These are phyloP conservation scores for Rhodotorula sp. DNA, from an alignment of 1,284 basidiomycete species.

Conservation along the genomic window DNA sequence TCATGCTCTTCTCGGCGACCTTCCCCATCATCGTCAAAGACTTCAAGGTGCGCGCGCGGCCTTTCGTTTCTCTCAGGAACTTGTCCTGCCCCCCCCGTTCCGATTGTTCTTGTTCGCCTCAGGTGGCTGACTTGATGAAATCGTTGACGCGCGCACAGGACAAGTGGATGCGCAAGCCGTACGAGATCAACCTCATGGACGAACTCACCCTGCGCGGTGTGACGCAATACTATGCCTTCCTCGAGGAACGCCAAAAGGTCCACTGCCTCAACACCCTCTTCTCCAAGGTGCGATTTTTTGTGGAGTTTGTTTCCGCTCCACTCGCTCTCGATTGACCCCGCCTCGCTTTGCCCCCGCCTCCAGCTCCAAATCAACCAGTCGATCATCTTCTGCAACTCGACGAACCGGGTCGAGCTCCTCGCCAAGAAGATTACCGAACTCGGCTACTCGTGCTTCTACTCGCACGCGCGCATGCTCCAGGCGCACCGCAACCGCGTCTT, in stretches of 20 bases:
- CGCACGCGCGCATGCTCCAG: constrained; percentile 99
- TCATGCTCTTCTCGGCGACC: constrained; percentile 98
- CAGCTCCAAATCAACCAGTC: constrained; percentile 99
- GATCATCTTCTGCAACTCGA: constrained; percentile 99
- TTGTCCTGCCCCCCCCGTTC: neutral
- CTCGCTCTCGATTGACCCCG: neutral
- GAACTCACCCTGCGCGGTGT: constrained; percentile 98
- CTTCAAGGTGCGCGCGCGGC: constrained; percentile 70
- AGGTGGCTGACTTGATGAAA: neutral
- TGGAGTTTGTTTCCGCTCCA: neutral
- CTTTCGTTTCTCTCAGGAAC: too few species aligned
- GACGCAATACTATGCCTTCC: constrained; percentile 98
- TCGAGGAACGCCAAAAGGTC: constrained; percentile 98
- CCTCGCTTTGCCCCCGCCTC: neutral
- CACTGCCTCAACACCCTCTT: constrained; percentile 98
- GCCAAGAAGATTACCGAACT: constrained; percentile 99
- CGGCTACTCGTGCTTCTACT: constrained; percentile 99
- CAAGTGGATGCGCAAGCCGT: constrained; percentile 94
- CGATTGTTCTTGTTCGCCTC: constrained; percentile 1
- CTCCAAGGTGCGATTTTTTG: constrained; percentile 69
- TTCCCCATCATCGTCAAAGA: constrained; percentile 99
- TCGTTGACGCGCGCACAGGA: constrained; percentile 59
- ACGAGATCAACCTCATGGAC: constrained; percentile 99
- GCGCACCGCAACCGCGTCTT: constrained; percentile 98
- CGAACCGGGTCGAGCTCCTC: constrained; percentile 96